phyloP scores from a whole-genome alignment of 2,329 filamentous ascomycete species.

The Didymellaceae sp. region DNA sequence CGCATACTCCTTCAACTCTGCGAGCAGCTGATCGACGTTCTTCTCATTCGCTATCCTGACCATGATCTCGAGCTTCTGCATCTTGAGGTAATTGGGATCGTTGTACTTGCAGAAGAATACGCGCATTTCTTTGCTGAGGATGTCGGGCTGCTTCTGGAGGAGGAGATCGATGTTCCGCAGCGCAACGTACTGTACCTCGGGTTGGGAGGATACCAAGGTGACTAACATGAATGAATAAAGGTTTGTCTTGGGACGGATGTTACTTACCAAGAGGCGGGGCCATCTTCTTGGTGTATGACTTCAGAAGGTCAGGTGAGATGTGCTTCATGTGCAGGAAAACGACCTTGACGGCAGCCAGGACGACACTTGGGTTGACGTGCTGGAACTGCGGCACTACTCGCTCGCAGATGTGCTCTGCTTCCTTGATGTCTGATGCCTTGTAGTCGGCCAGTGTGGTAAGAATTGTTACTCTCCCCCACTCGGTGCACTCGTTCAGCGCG shows the following conservation, averaged over 20 bases:
- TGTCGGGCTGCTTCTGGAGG: constrained; percentile 93
- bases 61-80: constrained; percentile 99
- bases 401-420: constrained; percentile 98
- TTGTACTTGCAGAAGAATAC: constrained; percentile 99
- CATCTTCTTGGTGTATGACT: constrained; percentile 97
- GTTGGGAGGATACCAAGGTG: constrained; percentile 91
- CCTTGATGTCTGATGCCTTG: constrained; percentile 84
- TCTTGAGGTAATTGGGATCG: constrained; percentile 95
- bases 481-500: constrained; percentile 96
- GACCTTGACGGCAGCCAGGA: constrained; percentile 95
- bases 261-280: constrained; percentile 83
- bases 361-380: constrained; percentile 96
- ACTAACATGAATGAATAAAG: constrained; percentile 62
- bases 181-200: constrained; percentile 97
- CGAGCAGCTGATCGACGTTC: constrained; percentile 92
- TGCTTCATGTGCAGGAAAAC: constrained; percentile 96
- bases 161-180: constrained; percentile 94
- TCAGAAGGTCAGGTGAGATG: constrained; percentile 76
- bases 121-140: constrained; percentile 93
- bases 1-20: constrained; percentile 96
- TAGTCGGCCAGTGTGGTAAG: constrained; percentile 90
- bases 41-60: constrained; percentile 97
- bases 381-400: constrained; percentile 96
- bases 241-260: neutral
- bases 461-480: constrained; percentile 97